Conservation (phyloP, 1,139 yeast species). For the Suhomyces anneliseae region DNA sequence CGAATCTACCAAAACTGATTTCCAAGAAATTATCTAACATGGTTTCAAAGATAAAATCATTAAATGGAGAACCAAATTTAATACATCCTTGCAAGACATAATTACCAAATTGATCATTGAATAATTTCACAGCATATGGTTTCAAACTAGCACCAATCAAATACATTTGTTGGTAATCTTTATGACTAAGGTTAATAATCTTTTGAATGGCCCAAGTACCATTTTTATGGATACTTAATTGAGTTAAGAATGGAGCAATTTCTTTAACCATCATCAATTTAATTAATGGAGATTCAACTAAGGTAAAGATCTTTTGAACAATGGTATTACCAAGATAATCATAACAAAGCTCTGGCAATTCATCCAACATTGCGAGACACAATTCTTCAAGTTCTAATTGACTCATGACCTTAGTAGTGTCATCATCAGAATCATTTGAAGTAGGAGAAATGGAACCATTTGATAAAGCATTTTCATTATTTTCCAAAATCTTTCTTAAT, state of each 20-base stretch:
- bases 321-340: conserved; percentile 96
- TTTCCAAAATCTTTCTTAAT: conserved; percentile 56
- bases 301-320: conserved; percentile 84
- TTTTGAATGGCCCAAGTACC: conserved; percentile 99
- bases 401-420: conserved; percentile 19
- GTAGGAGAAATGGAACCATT: conserved; percentile 5
- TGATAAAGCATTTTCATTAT: conserved; percentile 27
- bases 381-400: conserved; percentile 74
- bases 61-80: conserved; percentile 84
- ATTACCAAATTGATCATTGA: conserved; percentile 95
- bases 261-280: conserved; percentile 81
- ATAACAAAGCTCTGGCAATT: conserved; percentile 85
- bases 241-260: conserved; percentile 79
- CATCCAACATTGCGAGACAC: conserved; percentile 82
- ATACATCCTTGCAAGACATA: conserved; percentile 94
- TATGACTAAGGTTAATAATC: conserved; percentile 68
- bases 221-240: conserved; percentile 92
- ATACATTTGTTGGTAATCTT: conserved; percentile 64
- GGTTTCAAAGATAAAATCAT: conserved; percentile 85
- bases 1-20: conserved; percentile 87
- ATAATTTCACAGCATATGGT: conserved; percentile 81
- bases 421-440: conserved; percentile 11
- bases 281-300: conserved; percentile 62
- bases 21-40: conserved; percentile 77
- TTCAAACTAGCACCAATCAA: conserved; percentile 69